These are phyloP conservation scores for Sesbania bispinosa DNA, from an alignment of 306 rosid genomes.

Conservation along the genomic window DNA sequence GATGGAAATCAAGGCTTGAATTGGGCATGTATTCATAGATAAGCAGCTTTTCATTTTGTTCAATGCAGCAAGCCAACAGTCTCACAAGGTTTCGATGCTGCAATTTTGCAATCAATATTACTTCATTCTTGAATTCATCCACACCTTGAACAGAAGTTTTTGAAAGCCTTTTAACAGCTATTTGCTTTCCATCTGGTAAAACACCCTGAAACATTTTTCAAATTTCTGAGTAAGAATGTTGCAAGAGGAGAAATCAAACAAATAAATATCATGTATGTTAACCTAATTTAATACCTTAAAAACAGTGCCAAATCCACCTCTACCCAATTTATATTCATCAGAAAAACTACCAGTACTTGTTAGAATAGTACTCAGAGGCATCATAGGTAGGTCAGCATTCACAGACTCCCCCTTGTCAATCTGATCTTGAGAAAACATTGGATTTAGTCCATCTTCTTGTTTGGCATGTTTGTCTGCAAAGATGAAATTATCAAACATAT, in stretches of 20 bases:
- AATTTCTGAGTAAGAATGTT: background rate
- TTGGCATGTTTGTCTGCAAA: slow-evolving; percentile 3
- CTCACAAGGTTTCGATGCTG: slow-evolving; percentile 71
- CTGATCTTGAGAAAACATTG: slow-evolving; percentile 27
- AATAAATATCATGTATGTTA: background rate
- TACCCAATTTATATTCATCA: slow-evolving; percentile 30
- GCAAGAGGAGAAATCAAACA: background rate
- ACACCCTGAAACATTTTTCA: slow-evolving; percentile 25
- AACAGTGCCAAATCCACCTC: slow-evolving; percentile 51
- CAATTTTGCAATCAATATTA: slow-evolving; percentile 54
- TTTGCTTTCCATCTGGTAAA: slow-evolving; percentile 31
- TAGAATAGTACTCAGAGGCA: slow-evolving; percentile 31
- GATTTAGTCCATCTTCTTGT: slow-evolving; percentile 15
- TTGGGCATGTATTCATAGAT: slow-evolving; percentile 69
- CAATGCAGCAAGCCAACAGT: slow-evolving; percentile 58
- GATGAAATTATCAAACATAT: slow-evolving; percentile 6
- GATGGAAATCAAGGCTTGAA: slow-evolving; percentile 55
- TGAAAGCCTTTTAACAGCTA: slow-evolving; percentile 47
- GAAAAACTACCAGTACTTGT: slow-evolving; percentile 27
- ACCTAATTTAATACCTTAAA: slow-evolving; percentile 27
- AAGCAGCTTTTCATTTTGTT: slow-evolving; percentile 61
- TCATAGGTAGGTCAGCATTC: slow-evolving; percentile 33
- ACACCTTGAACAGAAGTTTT: slow-evolving; percentile 36
- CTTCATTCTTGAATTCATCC: slow-evolving; percentile 44
- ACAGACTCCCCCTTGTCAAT: slow-evolving; percentile 8